phyloP scores from a whole-genome alignment of 495 filamentous ascomycete genomes.

The Tuber calosporum region DNA sequence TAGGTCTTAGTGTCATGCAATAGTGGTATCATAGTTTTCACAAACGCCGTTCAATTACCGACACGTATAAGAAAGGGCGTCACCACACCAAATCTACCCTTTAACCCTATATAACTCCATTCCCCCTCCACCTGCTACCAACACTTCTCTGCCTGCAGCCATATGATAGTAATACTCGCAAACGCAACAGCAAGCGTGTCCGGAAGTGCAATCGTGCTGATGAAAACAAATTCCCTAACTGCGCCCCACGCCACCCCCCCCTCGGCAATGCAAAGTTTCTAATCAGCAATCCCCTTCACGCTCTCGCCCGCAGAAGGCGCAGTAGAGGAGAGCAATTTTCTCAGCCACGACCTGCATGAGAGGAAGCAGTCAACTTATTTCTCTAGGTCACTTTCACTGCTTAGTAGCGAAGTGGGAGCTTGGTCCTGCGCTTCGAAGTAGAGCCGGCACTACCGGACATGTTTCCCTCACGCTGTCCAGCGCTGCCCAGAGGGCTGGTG shows the following conservation, averaged over 20 bases:
- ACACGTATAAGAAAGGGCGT: not conserved
- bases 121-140: conserved; percentile 27
- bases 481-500: conserved; percentile 28
- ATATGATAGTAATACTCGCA: conserved; percentile 34
- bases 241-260: conserved; percentile 19
- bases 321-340: conserved; percentile 13
- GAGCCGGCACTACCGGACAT: not conserved
- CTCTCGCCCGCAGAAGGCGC: not conserved
- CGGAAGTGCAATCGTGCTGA: conserved; percentile 34
- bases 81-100: not conserved
- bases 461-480: conserved; percentile 15
- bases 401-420: conserved; percentile 6
- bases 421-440: conserved; percentile 14
- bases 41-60: not conserved
- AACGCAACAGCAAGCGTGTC: conserved; percentile 36
- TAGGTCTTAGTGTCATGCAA: too few relatives aligned
- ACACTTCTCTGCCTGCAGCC: conserved; percentile 35
- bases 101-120: conserved; percentile 19
- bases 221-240: conserved; percentile 31
- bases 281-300: not conserved
- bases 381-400: conserved; percentile 1
- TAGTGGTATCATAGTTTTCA: too few relatives aligned
- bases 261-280: not conserved
- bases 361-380: conserved; percentile 21
- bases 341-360: conserved; percentile 5